Evolutionary conservation across 176 grass and related monocot genomes (phyloP), one percentile per base, ranked within the genome.

Genomic region (Tillandsia fasciculata): DNA sequence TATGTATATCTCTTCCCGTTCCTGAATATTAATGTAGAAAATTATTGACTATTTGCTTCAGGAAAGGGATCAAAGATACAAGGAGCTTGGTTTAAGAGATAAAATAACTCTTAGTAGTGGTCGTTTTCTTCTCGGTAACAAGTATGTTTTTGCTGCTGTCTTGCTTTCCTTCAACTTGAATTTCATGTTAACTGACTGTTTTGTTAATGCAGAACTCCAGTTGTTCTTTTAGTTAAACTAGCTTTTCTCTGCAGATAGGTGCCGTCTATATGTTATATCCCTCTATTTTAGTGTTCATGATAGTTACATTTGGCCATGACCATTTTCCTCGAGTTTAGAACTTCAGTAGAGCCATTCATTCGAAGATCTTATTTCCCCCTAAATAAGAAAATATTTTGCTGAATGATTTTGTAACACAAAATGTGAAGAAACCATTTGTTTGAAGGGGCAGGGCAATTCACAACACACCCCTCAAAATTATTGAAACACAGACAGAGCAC

Each of bases 21-120:
- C 33, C 33, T 42, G 4, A 42, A 42, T 42, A 42, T 42, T 42
- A 42, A 42, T 24, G 11, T 68, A 10, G 2, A 27, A 11, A 2
- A 10, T 17, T 28, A 33, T 65, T 9, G 33, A 26, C 33, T 28
- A 50, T 20, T 11, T 0, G 1, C 74, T 77, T 28, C 94, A 99
- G 94, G 94, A 99, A 90, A 99, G 84, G 76, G 94, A 99, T 84
- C 94, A 99, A 70, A 65, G 90, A n/a, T 99, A 99, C 72, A 99
- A 99, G 82, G 94, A 99, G 29, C 94, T 99, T 84, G 94, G 94
- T 64, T 78, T 99, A 77, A 85, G 94, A 82, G 94, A 99, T 75
- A 99, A 99, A 86, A 99, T 99, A 77, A 99, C 94, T 51, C 94
- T 99, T 29, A 99, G 94, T 26, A 99, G 94, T 63, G 94, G 94